A percentile compares a stretch with the other conserved stretches of the same genome.
Conservation (phyloP, 2,329 filamentous ascomycete species). For the Neocatenulostroma microsporum region DNA sequence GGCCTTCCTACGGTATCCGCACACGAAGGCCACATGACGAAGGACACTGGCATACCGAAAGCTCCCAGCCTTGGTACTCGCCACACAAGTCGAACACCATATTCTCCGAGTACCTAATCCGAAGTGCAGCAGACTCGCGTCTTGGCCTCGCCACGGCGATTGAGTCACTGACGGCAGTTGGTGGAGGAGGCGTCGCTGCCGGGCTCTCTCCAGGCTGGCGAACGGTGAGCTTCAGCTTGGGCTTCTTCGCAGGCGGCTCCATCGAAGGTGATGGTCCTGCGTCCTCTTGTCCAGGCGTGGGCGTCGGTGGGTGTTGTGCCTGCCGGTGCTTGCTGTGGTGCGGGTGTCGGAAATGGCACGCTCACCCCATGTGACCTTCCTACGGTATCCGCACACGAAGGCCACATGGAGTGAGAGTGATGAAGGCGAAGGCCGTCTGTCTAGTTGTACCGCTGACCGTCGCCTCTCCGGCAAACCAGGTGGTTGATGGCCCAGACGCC, state of each 20-base stretch:
- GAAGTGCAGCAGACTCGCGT: background rate
- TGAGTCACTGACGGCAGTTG: conserved; percentile 4
- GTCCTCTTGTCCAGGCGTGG: too few relatives aligned
- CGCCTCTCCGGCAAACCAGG: too few relatives aligned
- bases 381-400: too few relatives aligned
- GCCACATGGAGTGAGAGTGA: conserved; percentile 97
- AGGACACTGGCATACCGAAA: too few relatives aligned
- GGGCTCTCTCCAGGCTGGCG: conserved; percentile 9
- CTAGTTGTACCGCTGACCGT: too few relatives aligned
- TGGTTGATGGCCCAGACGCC: too few relatives aligned
- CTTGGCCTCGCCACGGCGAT: background rate
- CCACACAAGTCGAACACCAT: conserved; percentile 12
- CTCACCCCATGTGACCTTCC: too few relatives aligned
- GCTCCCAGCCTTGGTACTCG: too few relatives aligned
- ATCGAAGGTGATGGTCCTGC: conserved; percentile 2
- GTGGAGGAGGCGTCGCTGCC: conserved; percentile 9
- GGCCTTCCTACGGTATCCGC: conserved; percentile 91
- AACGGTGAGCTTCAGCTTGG: conserved; percentile 24
- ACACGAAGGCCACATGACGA: conserved; percentile 96
- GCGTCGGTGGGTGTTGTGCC: too few relatives aligned
- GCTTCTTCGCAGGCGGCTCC: conserved; percentile 19
- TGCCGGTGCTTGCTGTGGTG: too few relatives aligned
- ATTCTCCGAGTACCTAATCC: conserved; percentile 15
- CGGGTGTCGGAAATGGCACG: too few relatives aligned
- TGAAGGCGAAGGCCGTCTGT: conserved; percentile 94